A percentile compares a stretch with the other conserved stretches of the same genome.
These are phyloP conservation scores for Spiromastix sp. DNA, from an alignment of 2,329 filamentous ascomycete species.

Conservation along the genomic window DNA sequence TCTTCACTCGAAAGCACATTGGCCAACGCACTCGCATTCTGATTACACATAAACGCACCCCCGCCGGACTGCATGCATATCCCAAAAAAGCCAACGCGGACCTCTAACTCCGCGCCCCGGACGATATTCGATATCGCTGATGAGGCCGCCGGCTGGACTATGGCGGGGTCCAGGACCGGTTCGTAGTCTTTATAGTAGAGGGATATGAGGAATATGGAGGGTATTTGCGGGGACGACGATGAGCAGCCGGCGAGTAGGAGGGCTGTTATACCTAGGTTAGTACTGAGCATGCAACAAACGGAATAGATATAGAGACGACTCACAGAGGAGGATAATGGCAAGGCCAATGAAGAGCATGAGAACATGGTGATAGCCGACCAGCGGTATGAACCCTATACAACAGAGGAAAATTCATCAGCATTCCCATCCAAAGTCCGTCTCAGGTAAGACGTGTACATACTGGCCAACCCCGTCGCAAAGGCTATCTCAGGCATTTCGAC, in stretches of 20 bases:
- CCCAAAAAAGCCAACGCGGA: slow-evolving; percentile 93
- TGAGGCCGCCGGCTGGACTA: slow-evolving; percentile 82
- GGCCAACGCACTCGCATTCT: slow-evolving; percentile 89
- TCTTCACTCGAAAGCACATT: slow-evolving; percentile 83
- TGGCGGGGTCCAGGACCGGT: slow-evolving; percentile 69
- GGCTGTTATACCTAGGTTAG: slow-evolving; percentile 42
- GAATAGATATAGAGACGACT: slow-evolving; percentile 37
- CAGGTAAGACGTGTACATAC: slow-evolving; percentile 15
- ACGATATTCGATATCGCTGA: slow-evolving; percentile 84
- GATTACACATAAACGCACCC: slow-evolving; percentile 87
- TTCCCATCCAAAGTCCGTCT: not conserved
- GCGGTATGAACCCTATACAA: slow-evolving; percentile 44
- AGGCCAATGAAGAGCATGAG: slow-evolving; percentile 95
- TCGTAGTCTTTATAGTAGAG: slow-evolving; percentile 88
- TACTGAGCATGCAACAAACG: not conserved
- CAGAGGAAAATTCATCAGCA: slow-evolving; percentile 2
- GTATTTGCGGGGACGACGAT: slow-evolving; percentile 88
- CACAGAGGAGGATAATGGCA: slow-evolving; percentile 89
- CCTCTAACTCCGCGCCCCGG: slow-evolving; percentile 70
- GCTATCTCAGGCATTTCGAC: slow-evolving; percentile 16
- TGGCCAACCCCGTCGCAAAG: slow-evolving; percentile 20
- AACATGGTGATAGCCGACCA: slow-evolving; percentile 67
- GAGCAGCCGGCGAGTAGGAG: slow-evolving; percentile 91
- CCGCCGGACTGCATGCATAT: slow-evolving; percentile 91
- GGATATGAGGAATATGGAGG: slow-evolving; percentile 94